Percentiles rank a stretch among this genome's conserved stretches.
These are phyloP conservation scores for Zasmidium citrigriseum DNA, from an alignment of 2,329 filamentous ascomycete genomes.

Conservation along the genomic window DNA sequence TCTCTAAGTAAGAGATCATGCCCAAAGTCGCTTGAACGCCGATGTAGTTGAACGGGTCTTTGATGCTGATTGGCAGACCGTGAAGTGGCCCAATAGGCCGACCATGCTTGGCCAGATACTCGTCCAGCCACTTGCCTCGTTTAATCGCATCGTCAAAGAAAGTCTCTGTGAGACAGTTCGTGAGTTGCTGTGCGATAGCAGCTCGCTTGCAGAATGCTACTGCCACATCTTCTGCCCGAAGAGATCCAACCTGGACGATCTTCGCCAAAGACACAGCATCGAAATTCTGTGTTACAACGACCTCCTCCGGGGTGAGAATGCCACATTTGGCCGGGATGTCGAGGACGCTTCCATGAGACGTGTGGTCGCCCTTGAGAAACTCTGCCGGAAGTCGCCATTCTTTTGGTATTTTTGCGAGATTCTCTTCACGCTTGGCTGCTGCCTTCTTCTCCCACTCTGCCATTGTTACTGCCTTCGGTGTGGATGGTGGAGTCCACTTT, in stretches of 20 bases:
- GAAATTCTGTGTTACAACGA: conserved; percentile 57
- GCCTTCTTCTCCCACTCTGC: conserved; percentile 8
- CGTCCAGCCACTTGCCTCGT: conserved; percentile 28
- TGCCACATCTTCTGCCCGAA: conserved; percentile 20
- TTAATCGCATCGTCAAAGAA: conserved; percentile 45
- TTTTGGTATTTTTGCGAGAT: conserved; percentile 15
- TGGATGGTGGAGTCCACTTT: too few relatives aligned
- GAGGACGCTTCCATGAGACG: conserved; percentile 40
- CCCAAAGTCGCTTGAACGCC: conserved; percentile 61
- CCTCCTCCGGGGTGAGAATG: conserved; percentile 50
- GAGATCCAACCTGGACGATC: conserved; percentile 34
- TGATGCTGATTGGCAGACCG: conserved; percentile 58
- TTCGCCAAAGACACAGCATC: conserved; percentile 45
- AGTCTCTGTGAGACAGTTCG: conserved; percentile 35
- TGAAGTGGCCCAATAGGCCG: conserved; percentile 37
- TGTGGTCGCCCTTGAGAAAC: conserved; percentile 11
- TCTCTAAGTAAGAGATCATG: conserved; percentile 50
- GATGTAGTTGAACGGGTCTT: conserved; percentile 64
- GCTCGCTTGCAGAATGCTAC: conserved; percentile 50
- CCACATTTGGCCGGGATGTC: conserved; percentile 55
- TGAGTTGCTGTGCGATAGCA: conserved; percentile 40
- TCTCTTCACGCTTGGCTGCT: conserved; percentile 11
- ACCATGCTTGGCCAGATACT: conserved; percentile 21
- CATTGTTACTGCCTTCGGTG: too few relatives aligned
- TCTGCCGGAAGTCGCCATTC: conserved; percentile 19